Percentiles rank a stretch among this genome's conserved stretches.
phyloP scores from a whole-genome alignment of 2,329 filamentous ascomycete genomes.

The Fusarium robinianum region DNA sequence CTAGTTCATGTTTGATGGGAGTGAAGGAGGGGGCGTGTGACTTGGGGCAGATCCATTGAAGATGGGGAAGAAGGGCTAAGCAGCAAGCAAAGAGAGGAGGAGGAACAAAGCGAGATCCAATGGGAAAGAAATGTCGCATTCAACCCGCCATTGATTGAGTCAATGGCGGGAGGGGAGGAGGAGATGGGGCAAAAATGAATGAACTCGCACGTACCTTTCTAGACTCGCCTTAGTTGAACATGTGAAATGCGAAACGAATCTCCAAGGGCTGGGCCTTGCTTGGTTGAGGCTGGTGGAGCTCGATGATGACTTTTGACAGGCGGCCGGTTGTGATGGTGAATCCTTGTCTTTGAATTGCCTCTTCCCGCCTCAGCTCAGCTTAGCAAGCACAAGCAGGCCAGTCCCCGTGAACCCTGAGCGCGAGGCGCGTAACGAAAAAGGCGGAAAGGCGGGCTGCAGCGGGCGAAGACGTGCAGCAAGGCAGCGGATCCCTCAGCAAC shows the following conservation, averaged over 20 bases:
- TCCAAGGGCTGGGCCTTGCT: conserved; percentile 24
- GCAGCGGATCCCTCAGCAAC: no score
- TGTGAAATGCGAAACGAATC: conserved; percentile 30
- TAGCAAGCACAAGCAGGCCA: no score
- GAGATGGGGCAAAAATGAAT: conserved; percentile 3
- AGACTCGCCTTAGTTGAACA: no score
- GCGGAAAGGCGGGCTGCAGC: conserved; percentile 8
- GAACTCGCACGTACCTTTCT: conserved; percentile 27
- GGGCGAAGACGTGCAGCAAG: no score
- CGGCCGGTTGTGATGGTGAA: conserved; percentile 13
- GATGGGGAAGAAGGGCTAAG: background rate
- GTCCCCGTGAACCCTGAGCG: conserved; percentile 3
- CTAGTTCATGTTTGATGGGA: no score
- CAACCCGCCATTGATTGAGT: no score
- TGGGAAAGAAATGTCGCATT: no score
- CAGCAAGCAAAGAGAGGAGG: conserved; percentile 5
- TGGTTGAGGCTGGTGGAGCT: conserved; percentile 24
- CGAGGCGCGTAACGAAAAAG: conserved; percentile 14
- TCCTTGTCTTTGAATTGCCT: conserved; percentile 17
- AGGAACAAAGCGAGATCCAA: background rate
- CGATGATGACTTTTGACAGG: conserved; percentile 23
- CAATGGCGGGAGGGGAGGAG: no score
- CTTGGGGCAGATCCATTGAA: background rate
- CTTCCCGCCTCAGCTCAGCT: conserved; percentile 3
- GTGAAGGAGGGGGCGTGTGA: conserved; percentile 11